Percentiles rank a stretch among this genome's conserved stretches.
Conservation (phyloP, 1,284 basidiomycete species). For the Moesziomyces antarcticus region DNA sequence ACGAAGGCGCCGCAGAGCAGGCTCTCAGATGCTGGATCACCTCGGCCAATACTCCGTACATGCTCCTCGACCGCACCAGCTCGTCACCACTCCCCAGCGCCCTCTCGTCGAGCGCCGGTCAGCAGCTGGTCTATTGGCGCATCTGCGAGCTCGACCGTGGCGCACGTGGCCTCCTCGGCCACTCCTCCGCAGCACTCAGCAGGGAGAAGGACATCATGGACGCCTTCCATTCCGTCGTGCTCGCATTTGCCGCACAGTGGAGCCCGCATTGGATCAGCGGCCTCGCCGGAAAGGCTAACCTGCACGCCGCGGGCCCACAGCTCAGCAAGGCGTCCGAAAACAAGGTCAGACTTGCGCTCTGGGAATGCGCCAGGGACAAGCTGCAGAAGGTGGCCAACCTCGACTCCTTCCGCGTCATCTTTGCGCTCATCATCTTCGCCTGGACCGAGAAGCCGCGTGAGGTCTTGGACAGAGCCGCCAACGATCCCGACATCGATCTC, state of each 20-base stretch:
- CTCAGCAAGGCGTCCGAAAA: conserved; percentile 12
- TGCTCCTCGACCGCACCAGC: conserved; percentile 5
- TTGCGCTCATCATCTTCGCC: conserved; percentile 34
- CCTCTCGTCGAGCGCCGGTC: neutral
- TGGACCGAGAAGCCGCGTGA: conserved; percentile 38
- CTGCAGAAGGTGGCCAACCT: conserved; percentile 26
- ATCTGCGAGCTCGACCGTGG: conserved; percentile 41
- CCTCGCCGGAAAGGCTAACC: conserved; percentile 1
- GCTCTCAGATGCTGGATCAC: conserved; percentile 33
- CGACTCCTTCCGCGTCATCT: conserved; percentile 41
- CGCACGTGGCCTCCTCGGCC: conserved; percentile 13
- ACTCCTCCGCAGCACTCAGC: neutral
- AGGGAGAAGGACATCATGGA: conserved; percentile 30
- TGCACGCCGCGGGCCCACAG: neutral
- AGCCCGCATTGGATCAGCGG: conserved; percentile 15
- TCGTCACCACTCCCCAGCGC: neutral
- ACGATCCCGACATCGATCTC: conserved; percentile 13
- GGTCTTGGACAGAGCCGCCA: conserved; percentile 9
- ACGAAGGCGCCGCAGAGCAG: conserved; percentile 32
- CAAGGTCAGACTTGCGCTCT: conserved; percentile 24
- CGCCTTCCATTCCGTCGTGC: conserved; percentile 30
- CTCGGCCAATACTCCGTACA: conserved; percentile 27
- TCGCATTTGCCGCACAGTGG: conserved; percentile 34
- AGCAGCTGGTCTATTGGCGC: conserved; percentile 33
- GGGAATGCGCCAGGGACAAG: conserved; percentile 25